These are phyloP conservation scores for Diplotaxis tenuifolia DNA, from an alignment of 345 rosid genomes.

Conservation along the genomic window DNA sequence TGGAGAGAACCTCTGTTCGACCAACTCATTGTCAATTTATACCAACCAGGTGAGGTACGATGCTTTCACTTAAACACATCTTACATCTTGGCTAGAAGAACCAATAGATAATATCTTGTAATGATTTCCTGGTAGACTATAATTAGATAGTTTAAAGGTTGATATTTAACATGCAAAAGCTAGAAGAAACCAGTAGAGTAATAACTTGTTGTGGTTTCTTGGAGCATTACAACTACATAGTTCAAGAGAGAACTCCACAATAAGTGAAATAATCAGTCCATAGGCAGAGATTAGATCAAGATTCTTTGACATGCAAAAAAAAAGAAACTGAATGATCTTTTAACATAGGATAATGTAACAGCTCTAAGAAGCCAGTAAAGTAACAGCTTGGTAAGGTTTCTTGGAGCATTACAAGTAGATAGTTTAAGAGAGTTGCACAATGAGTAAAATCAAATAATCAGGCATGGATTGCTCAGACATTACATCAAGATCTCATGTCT, in stretches of 20 bases:
- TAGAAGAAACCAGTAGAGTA: neutral
- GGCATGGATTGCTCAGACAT: neutral
- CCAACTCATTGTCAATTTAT: conserved; percentile 71
- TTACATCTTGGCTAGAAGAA: neutral
- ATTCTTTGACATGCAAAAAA: neutral
- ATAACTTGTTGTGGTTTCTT: neutral
- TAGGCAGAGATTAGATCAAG: neutral
- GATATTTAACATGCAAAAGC: neutral
- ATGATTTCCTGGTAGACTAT: neutral
- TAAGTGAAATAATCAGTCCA: neutral
- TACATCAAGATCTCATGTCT: neutral
- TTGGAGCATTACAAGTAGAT: neutral
- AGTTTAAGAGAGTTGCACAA: neutral
- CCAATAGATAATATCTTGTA: neutral
- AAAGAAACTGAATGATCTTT: neutral
- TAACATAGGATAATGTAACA: neutral
- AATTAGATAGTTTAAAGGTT: neutral
- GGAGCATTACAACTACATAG: neutral
- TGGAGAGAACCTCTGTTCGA: conserved; percentile 83
- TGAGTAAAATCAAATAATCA: neutral
- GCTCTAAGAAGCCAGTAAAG: neutral
- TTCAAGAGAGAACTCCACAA: neutral
- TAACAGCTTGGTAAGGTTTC: neutral
- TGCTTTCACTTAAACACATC: neutral
- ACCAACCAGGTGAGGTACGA: conserved; percentile 89